phyloP scores from a whole-genome alignment of 305 asterid genomes.

The Solanum hybrid region DNA sequence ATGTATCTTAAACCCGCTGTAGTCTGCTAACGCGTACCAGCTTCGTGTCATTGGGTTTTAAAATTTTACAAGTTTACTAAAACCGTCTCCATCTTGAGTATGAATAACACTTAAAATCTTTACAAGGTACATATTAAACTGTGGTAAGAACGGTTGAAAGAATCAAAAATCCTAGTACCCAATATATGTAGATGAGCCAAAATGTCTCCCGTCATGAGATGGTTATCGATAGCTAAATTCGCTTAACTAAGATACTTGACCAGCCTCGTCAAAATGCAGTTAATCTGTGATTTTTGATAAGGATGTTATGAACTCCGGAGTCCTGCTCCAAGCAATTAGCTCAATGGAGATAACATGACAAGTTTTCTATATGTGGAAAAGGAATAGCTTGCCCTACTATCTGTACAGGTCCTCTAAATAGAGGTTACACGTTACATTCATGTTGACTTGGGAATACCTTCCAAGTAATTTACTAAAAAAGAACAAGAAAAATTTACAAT shows the following conservation, averaged over 20 bases:
- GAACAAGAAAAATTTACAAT: neutral
- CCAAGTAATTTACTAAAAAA: neutral
- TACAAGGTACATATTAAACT: neutral
- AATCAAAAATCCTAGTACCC: neutral
- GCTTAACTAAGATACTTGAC: neutral
- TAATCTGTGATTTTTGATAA: neutral
- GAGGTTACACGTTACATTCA: neutral
- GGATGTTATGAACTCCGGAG: neutral
- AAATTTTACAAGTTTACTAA: neutral
- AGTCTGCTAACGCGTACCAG: neutral
- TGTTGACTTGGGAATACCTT: neutral
- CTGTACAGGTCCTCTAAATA: neutral
- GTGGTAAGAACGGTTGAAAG: neutral
- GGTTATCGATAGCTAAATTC: neutral
- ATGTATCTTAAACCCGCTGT: neutral
- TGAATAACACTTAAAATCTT: neutral
- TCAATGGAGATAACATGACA: neutral
- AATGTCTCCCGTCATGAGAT: neutral
- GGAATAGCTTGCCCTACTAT: neutral
- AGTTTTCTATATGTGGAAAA: neutral
- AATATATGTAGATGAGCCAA: neutral
- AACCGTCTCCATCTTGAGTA: neutral
- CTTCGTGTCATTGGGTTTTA: neutral
- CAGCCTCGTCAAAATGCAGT: neutral
- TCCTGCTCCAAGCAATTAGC: neutral